Evolutionary conservation across 148 eudicot species (phyloP).

Genomic region (Fallopia convolvulus): DNA sequence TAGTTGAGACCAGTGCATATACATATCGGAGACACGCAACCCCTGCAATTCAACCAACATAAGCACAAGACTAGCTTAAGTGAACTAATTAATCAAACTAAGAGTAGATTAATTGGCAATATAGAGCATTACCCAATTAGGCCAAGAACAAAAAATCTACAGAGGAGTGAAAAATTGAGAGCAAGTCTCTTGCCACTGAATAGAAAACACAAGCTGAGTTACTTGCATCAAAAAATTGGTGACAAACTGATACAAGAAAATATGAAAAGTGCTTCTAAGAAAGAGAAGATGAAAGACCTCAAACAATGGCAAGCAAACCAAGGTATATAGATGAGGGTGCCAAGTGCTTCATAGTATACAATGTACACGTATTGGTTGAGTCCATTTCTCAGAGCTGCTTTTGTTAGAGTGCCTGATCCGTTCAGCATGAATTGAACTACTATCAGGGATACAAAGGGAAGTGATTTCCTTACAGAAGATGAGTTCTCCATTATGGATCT

Average conservation of each 20-base stretch:
- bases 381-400: neutral
- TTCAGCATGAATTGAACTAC: neutral
- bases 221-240: neutral
- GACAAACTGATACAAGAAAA: too few species aligned
- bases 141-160: neutral
- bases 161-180: neutral
- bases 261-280: neutral
- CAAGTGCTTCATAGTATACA: neutral
- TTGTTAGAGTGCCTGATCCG: neutral
- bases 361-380: neutral
- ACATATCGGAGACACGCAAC: neutral
- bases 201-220: neutral
- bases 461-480: neutral
- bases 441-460: neutral
- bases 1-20: neutral
- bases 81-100: neutral
- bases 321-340: neutral
- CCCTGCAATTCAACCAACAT: neutral
- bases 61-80: neutral
- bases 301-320: neutral
- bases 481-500: neutral
- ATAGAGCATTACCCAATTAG: neutral
- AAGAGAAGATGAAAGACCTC: neutral
- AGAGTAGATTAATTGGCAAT: neutral
- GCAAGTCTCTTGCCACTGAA: slow-evolving; percentile 8